Conservation (phyloP, 2,329 filamentous ascomycete species). For the Paraphoma sp. region DNA sequence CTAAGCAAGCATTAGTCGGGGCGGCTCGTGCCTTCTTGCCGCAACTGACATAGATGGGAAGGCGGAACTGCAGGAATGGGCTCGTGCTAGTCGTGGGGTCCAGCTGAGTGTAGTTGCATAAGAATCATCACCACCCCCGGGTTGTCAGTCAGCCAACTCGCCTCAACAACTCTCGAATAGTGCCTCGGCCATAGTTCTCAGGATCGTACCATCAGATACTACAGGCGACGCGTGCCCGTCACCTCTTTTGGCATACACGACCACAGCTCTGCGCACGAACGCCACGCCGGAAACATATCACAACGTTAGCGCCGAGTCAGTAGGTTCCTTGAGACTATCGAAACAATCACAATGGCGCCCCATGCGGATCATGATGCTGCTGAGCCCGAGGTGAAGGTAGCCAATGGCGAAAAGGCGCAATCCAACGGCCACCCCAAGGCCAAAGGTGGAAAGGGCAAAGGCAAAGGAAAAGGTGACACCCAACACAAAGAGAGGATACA, state of each 20-base stretch:
- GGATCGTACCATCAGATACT: no score
- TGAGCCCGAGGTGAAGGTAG: neutral
- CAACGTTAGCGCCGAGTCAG: no score
- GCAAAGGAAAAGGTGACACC: neutral
- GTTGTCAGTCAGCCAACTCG: no score
- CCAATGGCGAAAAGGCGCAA: neutral
- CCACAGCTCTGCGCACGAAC: no score
- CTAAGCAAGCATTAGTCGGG: neutral
- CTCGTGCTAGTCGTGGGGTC: neutral
- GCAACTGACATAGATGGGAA: neutral
- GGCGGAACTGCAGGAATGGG: neutral
- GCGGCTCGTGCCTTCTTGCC: neutral
- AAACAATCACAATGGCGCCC: neutral
- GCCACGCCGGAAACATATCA: no score
- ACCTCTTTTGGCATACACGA: no score
- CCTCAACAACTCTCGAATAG: no score
- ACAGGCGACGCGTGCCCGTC: no score
- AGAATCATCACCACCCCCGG: no score
- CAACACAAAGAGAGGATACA: slow-evolving; percentile 10
- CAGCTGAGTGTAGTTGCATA: no score
- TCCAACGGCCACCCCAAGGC: neutral
- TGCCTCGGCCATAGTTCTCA: no score
- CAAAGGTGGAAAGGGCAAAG: slow-evolving; percentile 6
- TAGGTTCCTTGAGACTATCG: no score
- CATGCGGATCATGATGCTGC: slow-evolving; percentile 1